Evolutionary conservation across 2,329 filamentous ascomycete species (phyloP), one percentile per base, ranked within the genome.

Genomic region (Conoideocrella luteorostrata): DNA sequence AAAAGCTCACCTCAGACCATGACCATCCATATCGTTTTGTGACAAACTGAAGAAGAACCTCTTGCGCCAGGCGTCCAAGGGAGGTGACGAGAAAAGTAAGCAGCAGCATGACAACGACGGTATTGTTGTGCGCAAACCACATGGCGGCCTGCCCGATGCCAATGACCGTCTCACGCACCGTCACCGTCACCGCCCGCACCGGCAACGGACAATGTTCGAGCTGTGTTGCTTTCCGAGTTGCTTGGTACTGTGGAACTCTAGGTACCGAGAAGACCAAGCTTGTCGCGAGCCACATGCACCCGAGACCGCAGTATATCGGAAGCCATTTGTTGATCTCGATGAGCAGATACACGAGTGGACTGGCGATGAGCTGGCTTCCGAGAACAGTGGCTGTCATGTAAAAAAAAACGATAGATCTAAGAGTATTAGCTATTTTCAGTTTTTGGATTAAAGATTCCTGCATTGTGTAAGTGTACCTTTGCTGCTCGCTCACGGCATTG

Each of bases 331-430:
- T 47, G 21, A 32, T 29, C 11, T 43, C 41, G 30, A 55, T 52
- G 37, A 50, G 39, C 13, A 47, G 38, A 21, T 50, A 52, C 7
- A 45, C 48, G 21, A 53, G 41, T 15, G 45, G 49, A 33, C 51
- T 48, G 13, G 51, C 47, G 26, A 53, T 39, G 3, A 54, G 39
- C 18, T 37, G 38, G 21, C 48, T 45, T 17, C 41, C 42, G 36
- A 51, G 46, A 6, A 49, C 29, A 7, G 46, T 39, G 15, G 49
- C 50, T 7, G 39, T 44, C 18, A 54, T 39, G 30, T 48, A 53
- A 3, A 47, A 49, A 36, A 54, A 54, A 6, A 47, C 43, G 7
- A 45, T 47, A 5, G 50, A 52, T 33, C 52, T 46, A 23, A n/a
- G 23, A 36, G 23, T n/a, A 21, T 17, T 35, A n/a, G 35, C 24